Evolutionary conservation across 805 yeast species (phyloP).

Genomic region (Grigorovia transvaalensis): DNA sequence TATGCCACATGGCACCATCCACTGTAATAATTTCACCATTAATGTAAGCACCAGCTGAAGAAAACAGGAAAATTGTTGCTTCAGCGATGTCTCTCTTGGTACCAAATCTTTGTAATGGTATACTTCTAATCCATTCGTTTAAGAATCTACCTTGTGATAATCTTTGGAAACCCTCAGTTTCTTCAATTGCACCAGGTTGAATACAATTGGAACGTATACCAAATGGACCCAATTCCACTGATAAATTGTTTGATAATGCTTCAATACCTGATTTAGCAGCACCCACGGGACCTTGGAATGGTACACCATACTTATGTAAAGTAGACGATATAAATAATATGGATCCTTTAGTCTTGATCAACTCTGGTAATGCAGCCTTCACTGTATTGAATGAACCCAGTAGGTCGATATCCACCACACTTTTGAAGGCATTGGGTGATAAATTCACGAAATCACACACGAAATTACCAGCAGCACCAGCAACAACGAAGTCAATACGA

Average conservation of each 20-base stretch:
- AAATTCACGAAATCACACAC: conserved; percentile 67
- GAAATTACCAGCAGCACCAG: conserved; percentile 96
- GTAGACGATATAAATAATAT: conserved; percentile 80
- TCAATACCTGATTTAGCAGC: conserved; percentile 97
- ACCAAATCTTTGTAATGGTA: conserved; percentile 58
- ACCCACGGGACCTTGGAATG: conserved; percentile 81
- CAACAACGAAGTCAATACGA: conserved; percentile 73
- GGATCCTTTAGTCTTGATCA: conserved; percentile 57
- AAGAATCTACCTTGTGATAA: conserved; percentile 38
- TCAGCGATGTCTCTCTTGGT: conserved; percentile 73
- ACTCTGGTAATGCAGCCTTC: conserved; percentile 65
- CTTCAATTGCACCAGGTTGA: conserved; percentile 86
- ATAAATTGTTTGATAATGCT: conserved; percentile 71
- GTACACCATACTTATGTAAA: conserved; percentile 79
- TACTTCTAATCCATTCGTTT: conserved; percentile 32
- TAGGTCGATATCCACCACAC: conserved; percentile 79
- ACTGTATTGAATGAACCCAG: conserved; percentile 84
- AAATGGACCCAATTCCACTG: conserved; percentile 85
- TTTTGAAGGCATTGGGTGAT: conserved; percentile 77
- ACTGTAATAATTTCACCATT: conserved; percentile 73
- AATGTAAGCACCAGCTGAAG: conserved; percentile 70
- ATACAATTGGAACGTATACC: conserved; percentile 77
- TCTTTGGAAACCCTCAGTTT: conserved; percentile 77
- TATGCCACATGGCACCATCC: conserved; percentile 89
- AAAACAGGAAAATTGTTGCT: conserved; percentile 72